These are phyloP conservation scores for Zanthoxylum bungeanum DNA, from an alignment of 345 rosid genomes.

Conservation along the genomic window DNA sequence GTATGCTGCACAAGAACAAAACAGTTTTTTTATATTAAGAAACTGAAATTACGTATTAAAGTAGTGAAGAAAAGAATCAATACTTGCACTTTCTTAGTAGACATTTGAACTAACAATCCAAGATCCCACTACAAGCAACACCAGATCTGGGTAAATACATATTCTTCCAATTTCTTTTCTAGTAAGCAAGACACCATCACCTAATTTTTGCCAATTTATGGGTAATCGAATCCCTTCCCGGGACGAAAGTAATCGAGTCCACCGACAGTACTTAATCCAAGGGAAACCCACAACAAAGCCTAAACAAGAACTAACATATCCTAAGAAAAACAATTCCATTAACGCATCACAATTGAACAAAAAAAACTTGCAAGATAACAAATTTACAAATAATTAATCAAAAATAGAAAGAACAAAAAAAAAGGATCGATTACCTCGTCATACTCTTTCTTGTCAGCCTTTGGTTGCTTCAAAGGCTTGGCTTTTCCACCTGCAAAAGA, in stretches of 20 bases:
- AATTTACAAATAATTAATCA: background rate
- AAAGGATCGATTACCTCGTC: constrained; percentile 57
- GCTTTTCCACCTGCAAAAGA: constrained; percentile 65
- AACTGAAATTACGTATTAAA: background rate
- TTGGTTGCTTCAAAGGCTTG: constrained; percentile 85
- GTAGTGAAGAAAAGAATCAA: background rate
- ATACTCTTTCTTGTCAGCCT: constrained; percentile 61
- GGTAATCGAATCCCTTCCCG: too few relatives aligned
- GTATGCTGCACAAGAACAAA: background rate
- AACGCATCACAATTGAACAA: background rate
- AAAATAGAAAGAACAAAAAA: background rate
- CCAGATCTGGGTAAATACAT: background rate
- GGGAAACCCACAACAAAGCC: background rate
- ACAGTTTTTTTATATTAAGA: background rate
- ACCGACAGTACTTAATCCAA: background rate
- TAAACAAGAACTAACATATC: background rate
- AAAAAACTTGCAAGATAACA: background rate
- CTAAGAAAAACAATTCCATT: background rate
- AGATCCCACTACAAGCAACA: background rate
- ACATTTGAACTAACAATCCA: background rate
- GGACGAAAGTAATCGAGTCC: background rate
- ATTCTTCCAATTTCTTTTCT: background rate
- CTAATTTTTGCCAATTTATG: background rate
- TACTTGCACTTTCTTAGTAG: background rate
- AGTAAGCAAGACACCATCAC: background rate